Evolutionary conservation across 1,284 basidiomycete species (phyloP), one percentile per base, ranked within the genome.

Genomic region (Leucoagaricus sp.): DNA sequence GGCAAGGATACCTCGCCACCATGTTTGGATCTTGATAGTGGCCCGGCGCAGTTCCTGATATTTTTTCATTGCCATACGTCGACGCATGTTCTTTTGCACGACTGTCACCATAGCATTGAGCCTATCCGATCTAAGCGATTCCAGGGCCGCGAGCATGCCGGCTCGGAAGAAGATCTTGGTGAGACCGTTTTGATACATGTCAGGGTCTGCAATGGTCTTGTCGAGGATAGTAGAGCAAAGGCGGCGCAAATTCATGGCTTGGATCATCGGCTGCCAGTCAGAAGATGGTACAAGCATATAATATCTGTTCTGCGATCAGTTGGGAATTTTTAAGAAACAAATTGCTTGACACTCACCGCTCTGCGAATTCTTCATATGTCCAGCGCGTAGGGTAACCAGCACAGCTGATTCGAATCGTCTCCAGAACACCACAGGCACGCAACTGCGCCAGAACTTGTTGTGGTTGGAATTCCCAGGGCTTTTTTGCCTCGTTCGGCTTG

Each of bases 131-230:
- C 97, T 89, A 51, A 95, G 78, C 31, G 94, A 88, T 73, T 99
- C 97, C 53, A 99, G 83, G 13, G 93, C 89, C n/a, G 97, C 96
- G 41, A 99, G 88, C 93, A 99, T 98, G 63, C 97, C 97, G 10
- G 97, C 95, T 54, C 97, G 87, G 85, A 99, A 99, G 79, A 99
- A 99, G 67, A 99, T 97, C 77, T 99, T 99, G 33, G 94, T 98
- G 23, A 96, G 81, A 64, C 97, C 97, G 65, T 90, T 87, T 75
- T 99, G 97, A 73, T 97, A 98, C 79, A 98, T 98, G 79, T 98
- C 94, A 23, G 89, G 82, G 63, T 99, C 96, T 41, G 88, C 89
- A 68, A 98, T 91, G 0, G 93, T 96, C 63, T 83, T 86, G 58
- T 89, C 83, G 33, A 99, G 80, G 63, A 99, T 96, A 55, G 87